phyloP scores from a whole-genome alignment of 257 asterid genomes.

The Solanum virginianum region DNA sequence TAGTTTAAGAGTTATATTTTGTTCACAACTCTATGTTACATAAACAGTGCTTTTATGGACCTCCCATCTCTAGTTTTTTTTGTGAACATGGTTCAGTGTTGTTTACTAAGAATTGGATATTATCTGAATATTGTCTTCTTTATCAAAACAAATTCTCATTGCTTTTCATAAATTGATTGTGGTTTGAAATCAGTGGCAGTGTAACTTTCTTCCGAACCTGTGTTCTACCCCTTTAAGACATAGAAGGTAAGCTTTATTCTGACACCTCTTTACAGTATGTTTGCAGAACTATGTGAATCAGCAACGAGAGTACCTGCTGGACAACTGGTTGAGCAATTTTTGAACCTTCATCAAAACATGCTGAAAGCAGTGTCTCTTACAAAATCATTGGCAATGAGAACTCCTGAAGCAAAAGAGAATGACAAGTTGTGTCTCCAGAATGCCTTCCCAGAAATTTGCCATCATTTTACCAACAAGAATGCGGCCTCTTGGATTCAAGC shows the following conservation, averaged over 20 bases:
- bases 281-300: constrained; percentile 55
- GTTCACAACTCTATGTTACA: not conserved
- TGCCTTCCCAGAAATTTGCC: constrained; percentile 4
- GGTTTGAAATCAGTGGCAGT: not conserved
- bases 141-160: not conserved
- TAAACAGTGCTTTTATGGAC: not conserved
- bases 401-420: constrained; percentile 14
- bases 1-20: not conserved
- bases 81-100: not conserved
- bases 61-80: not conserved
- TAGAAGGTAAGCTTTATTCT: not conserved
- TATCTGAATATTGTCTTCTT: not conserved
- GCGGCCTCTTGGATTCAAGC: constrained; percentile 79
- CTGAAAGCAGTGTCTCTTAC: constrained; percentile 24
- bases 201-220: not conserved
- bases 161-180: not conserved
- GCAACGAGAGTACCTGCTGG: constrained; percentile 41
- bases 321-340: constrained; percentile 45
- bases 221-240: not conserved
- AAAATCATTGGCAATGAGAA: constrained; percentile 13
- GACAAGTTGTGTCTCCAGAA: not conserved
- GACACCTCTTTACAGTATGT: constrained; percentile 27
- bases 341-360: constrained; percentile 46
- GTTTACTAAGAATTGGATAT: not conserved
- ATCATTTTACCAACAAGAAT: constrained; percentile 18